Conservation (phyloP, 1,284 basidiomycete genomes). For the Clitocybe nebularis region DNA sequence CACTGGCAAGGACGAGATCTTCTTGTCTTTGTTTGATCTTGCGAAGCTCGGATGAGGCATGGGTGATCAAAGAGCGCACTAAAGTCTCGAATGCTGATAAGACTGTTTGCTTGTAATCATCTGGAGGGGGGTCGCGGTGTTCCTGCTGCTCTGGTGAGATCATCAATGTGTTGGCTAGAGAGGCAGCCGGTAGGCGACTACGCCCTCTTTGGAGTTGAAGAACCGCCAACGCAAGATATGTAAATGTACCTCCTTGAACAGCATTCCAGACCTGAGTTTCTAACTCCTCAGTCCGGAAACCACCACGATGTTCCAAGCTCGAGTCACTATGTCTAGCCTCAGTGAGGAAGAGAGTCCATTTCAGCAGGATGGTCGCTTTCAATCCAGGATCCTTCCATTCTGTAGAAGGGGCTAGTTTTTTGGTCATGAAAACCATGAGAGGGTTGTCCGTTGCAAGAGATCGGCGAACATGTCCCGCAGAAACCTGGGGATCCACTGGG, state of each 20-base stretch:
- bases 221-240: constrained; percentile 62
- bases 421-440: constrained; percentile 53
- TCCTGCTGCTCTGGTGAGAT: constrained; percentile 46
- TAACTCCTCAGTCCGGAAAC: constrained; percentile 74
- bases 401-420: constrained; percentile 45
- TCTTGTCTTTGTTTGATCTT: constrained; percentile 92
- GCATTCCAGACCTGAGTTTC: constrained; percentile 81
- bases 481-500: constrained; percentile 51
- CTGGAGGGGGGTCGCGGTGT: constrained; percentile 54
- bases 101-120: constrained; percentile 65
- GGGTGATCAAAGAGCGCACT: constrained; percentile 70
- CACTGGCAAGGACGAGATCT: constrained; percentile 68
- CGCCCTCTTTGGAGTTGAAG: constrained; percentile 48
- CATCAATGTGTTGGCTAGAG: constrained; percentile 38
- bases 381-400: constrained; percentile 74
- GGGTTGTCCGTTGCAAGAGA: constrained; percentile 40
- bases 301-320: constrained; percentile 57
- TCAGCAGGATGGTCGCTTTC: constrained; percentile 73
- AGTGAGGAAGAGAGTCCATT: constrained; percentile 85
- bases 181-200: constrained; percentile 37
- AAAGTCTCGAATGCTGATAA: constrained; percentile 70
- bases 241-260: constrained; percentile 80
- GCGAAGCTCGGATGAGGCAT: constrained; percentile 82
- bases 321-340: constrained; percentile 69
- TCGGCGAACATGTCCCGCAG: constrained; percentile 40